Base-by-base conservation (phyloP, 306 rosid genomes). In the Rosa chinensis region DNA sequence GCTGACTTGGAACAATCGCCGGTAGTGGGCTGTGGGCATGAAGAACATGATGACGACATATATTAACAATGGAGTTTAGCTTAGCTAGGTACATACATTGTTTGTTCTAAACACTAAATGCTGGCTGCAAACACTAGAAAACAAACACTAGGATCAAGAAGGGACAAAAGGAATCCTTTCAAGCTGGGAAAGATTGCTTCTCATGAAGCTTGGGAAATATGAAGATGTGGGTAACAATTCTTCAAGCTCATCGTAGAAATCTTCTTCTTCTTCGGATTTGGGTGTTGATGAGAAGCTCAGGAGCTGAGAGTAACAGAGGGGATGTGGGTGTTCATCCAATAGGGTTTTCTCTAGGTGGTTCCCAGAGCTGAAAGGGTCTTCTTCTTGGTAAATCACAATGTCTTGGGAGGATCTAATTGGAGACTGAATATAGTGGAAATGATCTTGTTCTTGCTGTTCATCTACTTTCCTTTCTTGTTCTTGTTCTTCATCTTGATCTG, bases 191-290 rank as follows among this genome's bases (percentile, higher is more conserved):
- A 90, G 79, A 83, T 73, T 84, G 86, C 90, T 87, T 67, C 86
- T 82, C 85, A 83, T 84, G 53, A 89, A 88, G 79, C 89, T 78
- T 53, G 92, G 83, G 82, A 90, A 85, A 71, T 92, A 89, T 77
- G 93, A 88, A 71, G 89, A 86, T 69, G 87, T 86, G 72, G 98
- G 97, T 6, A 67, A 40, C 72, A 94, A 79, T 82, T 94, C 98
- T 84, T 92, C 98, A 80, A 94, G 98, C 84, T 94, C 98, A 76
- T 94, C 97, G 77, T 88, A 94, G 83, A 90, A 87, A 49, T 92
- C 94, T 59, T 88, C 82, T 67, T 94, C 82, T 67, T 92, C 91
- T 86, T 94, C 91, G 40, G 86, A 49, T 70, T 77, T 77, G 16
- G 74, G 81, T n/a, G 88, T 70, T 62, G 79, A 59, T 35, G 96